These are phyloP conservation scores for Trypanosoma brucei DNA, from an alignment of 208 protist species.

Conservation along the genomic window DNA sequence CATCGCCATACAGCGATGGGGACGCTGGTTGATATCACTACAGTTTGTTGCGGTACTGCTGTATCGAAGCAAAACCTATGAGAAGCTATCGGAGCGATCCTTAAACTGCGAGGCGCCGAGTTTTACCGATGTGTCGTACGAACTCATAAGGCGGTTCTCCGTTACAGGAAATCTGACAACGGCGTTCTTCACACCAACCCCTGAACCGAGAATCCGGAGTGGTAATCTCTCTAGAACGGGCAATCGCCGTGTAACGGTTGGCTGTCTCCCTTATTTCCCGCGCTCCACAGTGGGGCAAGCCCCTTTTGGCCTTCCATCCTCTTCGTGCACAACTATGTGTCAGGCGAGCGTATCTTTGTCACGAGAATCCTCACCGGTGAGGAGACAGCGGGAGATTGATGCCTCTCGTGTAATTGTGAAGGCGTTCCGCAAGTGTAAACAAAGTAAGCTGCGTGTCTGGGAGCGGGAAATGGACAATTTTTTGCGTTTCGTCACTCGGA, in stretches of 20 bases:
- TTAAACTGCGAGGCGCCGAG: too few relatives aligned
- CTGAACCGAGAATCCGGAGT: too few relatives aligned
- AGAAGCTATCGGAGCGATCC: too few relatives aligned
- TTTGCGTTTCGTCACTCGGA: conserved; percentile 19
- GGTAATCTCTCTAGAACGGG: too few relatives aligned
- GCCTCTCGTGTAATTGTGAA: conserved; percentile 34
- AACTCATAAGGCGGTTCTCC: too few relatives aligned
- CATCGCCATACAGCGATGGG: conserved; percentile 16
- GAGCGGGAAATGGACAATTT: conserved; percentile 21
- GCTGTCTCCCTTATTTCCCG: too few relatives aligned
- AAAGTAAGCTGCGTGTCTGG: conserved; percentile 4
- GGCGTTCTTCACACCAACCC: too few relatives aligned
- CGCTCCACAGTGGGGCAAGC: too few relatives aligned
- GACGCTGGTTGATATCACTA: conserved; percentile 3
- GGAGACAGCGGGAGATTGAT: conserved; percentile 29
- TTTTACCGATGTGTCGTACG: too few relatives aligned
- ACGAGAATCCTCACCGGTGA: conserved; percentile 3
- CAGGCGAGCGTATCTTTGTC: neutral
- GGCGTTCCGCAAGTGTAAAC: conserved; percentile 17
- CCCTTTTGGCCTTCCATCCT: too few relatives aligned
- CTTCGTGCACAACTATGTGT: neutral
- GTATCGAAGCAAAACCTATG: neutral
- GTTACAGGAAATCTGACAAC: too few relatives aligned
- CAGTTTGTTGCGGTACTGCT: neutral
- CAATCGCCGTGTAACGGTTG: too few relatives aligned